Evolutionary conservation across 495 filamentous ascomycete species (phyloP), one percentile per base, ranked within the genome.

Genomic region (Aspergillus conjunctus): DNA sequence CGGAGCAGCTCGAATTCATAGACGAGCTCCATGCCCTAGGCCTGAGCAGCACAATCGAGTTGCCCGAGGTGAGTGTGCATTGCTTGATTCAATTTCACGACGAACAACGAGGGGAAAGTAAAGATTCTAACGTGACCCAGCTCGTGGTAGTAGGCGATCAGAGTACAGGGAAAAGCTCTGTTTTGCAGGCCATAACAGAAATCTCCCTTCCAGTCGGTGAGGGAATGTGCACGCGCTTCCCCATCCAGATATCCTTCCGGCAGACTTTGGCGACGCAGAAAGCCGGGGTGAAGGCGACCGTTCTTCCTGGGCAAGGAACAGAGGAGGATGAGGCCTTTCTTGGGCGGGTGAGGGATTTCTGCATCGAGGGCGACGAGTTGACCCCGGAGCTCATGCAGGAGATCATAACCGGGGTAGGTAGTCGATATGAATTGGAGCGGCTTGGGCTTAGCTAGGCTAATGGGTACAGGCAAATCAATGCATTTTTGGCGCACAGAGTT

Each of bases 1-100:
- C 55, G 9, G 44, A 58, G 55, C 55, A 58, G 55, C 55, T 58
- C 7, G 55, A 39, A 3, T 58, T 58, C 26, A 58, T 58, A 22
- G 55, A 58, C 9, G 55, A 58, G 44, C 44, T 58, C 10, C 55
- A 58, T 10, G 31, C 20, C 21, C 43, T 58, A 9, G 55, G 55
- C 15, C 31, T 58, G 26, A 58, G 44, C 18, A 58, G 17, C 44
- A 50, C 22, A 0, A 58, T 58, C 37, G 32, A 58, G 14, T 30
- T 58, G 3, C 55, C 55, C 1, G 55, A 58, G 55, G 55, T 58
- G 32, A 3, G 31, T 37, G 8, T 37, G 1, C 3, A 8, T 37
- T 3, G 9, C 34, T 37, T n/a, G n/a, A n/a, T n/a, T n/a, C n/a
- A n/a, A n/a, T n/a, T n/a, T n/a, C n/a, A n/a, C n/a, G n/a, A n/a